Conservation (phyloP, 768 basidiomycete genomes). For the Porphyrellus cyaneotinctus region DNA sequence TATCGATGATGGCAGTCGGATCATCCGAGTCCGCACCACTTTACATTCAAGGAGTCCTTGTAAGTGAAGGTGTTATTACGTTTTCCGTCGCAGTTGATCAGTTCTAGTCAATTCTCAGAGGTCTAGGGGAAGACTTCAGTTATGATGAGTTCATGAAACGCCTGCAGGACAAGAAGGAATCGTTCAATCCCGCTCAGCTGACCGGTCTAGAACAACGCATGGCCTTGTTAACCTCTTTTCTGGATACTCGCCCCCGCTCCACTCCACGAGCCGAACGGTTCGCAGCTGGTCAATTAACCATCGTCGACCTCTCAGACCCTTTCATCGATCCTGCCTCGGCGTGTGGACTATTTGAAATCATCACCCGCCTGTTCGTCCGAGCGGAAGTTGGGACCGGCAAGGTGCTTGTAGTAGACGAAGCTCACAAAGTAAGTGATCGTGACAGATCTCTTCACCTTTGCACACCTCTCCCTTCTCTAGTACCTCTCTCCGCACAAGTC, state of each 20-base stretch:
- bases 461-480: constrained; percentile 31
- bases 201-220: constrained; percentile 60
- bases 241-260: constrained; percentile 31
- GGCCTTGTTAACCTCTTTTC: constrained; percentile 55
- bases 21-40: constrained; percentile 59
- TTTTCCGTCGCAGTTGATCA: constrained; percentile 7
- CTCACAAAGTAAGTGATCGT: constrained; percentile 54
- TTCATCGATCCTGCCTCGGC: constrained; percentile 67
- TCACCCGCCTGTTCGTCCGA: constrained; percentile 61
- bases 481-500: constrained; percentile 50
- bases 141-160: constrained; percentile 46
- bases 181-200: constrained; percentile 55
- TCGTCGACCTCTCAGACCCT: constrained; percentile 69
- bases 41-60: constrained; percentile 66
- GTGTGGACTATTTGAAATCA: constrained; percentile 67
- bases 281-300: constrained; percentile 53
- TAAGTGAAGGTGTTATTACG: constrained; percentile 29
- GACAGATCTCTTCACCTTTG: not conserved
- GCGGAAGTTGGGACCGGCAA: constrained; percentile 59
- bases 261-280: constrained; percentile 38
- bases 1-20: constrained; percentile 72
- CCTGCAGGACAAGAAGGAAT: constrained; percentile 43
- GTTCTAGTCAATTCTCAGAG: constrained; percentile 54
- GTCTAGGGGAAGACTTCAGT: constrained; percentile 56
- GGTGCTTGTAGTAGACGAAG: constrained; percentile 69